A percentile compares a stretch with the other conserved stretches of the same genome.
phyloP scores from a whole-genome alignment of 2,329 filamentous ascomycete genomes.

The Nakataea oryzae region DNA sequence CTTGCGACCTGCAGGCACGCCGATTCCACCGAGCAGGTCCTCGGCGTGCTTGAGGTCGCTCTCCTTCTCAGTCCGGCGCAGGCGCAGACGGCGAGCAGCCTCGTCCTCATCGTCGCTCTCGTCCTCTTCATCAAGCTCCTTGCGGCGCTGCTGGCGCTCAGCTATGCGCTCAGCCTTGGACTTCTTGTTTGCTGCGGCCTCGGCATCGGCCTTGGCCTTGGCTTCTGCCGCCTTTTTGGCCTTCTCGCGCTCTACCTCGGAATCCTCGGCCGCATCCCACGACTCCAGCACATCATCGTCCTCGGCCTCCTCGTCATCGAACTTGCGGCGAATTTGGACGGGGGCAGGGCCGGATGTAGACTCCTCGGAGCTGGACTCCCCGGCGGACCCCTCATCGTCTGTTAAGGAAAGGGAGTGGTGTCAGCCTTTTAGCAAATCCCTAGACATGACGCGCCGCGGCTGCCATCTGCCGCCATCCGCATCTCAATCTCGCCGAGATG shows the following conservation, averaged over 20 bases:
- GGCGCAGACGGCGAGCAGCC: conserved; percentile 60
- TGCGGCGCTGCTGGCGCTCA: conserved; percentile 56
- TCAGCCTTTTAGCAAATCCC: not conserved
- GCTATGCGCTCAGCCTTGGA: conserved; percentile 76
- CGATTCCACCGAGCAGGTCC: conserved; percentile 75
- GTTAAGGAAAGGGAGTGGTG: not conserved
- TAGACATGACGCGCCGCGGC: not conserved
- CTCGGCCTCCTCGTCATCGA: conserved; percentile 84
- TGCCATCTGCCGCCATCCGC: not conserved
- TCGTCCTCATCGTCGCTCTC: conserved; percentile 59
- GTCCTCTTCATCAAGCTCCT: conserved; percentile 40
- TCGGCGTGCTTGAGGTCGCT: conserved; percentile 81
- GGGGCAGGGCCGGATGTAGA: conserved; percentile 26
- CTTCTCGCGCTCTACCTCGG: conserved; percentile 93
- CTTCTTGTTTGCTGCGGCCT: conserved; percentile 85
- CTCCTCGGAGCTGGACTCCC: conserved; percentile 16
- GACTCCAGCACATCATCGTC: conserved; percentile 80
- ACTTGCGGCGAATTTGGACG: conserved; percentile 48
- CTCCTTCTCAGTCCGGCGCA: conserved; percentile 74
- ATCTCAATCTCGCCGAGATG: not conserved
- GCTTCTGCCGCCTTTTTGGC: conserved; percentile 74
- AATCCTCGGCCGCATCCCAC: conserved; percentile 96
- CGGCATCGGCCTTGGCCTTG: conserved; percentile 82
- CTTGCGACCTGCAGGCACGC: conserved; percentile 57
- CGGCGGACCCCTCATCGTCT: conserved; percentile 25